phyloP scores from a whole-genome alignment of 2,329 filamentous ascomycete genomes.

The Huntiella abstrusa region DNA sequence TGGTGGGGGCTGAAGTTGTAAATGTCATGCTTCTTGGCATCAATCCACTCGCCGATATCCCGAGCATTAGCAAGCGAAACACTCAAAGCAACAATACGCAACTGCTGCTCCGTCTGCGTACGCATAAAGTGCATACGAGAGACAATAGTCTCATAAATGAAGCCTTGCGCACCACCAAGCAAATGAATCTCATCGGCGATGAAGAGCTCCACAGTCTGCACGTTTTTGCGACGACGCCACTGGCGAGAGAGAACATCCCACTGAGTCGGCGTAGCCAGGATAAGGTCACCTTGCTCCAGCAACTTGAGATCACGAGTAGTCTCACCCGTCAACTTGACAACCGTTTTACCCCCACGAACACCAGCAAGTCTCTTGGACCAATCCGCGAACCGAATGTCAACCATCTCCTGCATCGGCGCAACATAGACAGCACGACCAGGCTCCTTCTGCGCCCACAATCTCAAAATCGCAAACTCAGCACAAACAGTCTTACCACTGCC shows the following conservation, averaged over 20 bases:
- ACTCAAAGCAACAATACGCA: slow-evolving; percentile 77
- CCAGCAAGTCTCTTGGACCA: slow-evolving; percentile 63
- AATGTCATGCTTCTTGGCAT: slow-evolving; percentile 91
- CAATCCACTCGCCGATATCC: slow-evolving; percentile 94
- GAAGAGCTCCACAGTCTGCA: slow-evolving; percentile 76
- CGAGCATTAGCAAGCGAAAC: slow-evolving; percentile 85
- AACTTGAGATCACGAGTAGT: slow-evolving; percentile 79
- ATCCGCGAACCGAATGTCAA: slow-evolving; percentile 63
- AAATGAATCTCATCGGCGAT: slow-evolving; percentile 93
- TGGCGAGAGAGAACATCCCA: slow-evolving; percentile 94
- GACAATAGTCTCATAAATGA: slow-evolving; percentile 90
- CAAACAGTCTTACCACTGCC: slow-evolving; percentile 95
- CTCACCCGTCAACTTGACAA: slow-evolving; percentile 87
- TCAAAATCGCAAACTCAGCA: slow-evolving; percentile 79
- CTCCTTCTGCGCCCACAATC: slow-evolving; percentile 50
- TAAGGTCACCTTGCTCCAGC: slow-evolving; percentile 69
- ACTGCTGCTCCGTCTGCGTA: slow-evolving; percentile 62
- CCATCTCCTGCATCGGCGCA: slow-evolving; percentile 82
- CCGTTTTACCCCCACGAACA: slow-evolving; percentile 65
- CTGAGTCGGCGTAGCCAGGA: slow-evolving; percentile 79
- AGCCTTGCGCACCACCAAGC: slow-evolving; percentile 69
- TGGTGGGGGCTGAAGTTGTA: slow-evolving; percentile 96
- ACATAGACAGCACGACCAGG: slow-evolving; percentile 73
- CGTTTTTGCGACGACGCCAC: slow-evolving; percentile 92
- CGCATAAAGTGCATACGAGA: slow-evolving; percentile 95